phyloP scores from a whole-genome alignment of 169 alveolate species.

The Plasmodium gallinaceum region DNA sequence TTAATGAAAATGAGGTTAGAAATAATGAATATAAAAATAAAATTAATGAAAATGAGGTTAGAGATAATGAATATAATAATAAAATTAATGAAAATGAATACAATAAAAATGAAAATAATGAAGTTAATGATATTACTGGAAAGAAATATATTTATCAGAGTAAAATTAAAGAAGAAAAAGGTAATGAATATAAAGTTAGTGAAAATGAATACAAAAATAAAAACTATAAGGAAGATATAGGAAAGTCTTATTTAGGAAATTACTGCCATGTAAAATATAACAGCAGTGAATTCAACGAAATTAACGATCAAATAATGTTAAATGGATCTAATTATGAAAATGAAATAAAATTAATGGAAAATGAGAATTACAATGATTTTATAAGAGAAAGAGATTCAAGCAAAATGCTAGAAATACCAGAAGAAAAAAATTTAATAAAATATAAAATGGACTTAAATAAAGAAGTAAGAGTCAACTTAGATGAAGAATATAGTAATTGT shows the following conservation, averaged over 20 bases:
- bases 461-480: neutral
- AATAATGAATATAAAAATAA: neutral
- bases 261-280: neutral
- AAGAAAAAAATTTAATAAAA: neutral
- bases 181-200: slow-evolving; percentile 10
- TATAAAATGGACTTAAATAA: neutral
- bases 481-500: slow-evolving; percentile 4
- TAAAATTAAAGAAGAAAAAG: slow-evolving; percentile 17
- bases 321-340: slow-evolving; percentile 1
- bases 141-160: slow-evolving; percentile 6
- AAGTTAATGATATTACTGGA: slow-evolving; percentile 6
- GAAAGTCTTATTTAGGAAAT: neutral
- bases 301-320: neutral
- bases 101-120: slow-evolving; percentile 14
- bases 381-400: neutral
- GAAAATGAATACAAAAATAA: neutral
- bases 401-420: neutral
- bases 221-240: neutral
- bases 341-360: slow-evolving; percentile 4
- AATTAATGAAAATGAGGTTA: neutral
- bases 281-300: neutral
- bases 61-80: neutral
- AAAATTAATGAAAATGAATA: neutral
- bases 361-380: slow-evolving; percentile 5
- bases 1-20: neutral